Conservation (phyloP, 1,284 basidiomycete genomes). For the Phlebopus sp. region DNA sequence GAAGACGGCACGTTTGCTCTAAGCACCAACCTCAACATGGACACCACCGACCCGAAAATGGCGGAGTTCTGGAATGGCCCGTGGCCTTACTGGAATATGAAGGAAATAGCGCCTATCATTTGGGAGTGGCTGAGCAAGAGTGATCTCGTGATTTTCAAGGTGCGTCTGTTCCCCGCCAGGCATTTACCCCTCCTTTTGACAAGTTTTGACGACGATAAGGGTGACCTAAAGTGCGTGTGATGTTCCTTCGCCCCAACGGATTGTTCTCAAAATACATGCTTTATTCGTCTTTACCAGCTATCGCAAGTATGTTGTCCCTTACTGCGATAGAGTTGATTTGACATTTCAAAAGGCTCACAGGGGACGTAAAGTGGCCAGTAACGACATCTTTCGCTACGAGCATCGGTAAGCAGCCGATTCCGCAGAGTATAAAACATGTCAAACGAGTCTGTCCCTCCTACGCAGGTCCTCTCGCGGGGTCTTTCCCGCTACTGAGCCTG, state of each 20-base stretch:
- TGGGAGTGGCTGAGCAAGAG: slow-evolving; percentile 61
- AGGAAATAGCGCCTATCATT: slow-evolving; percentile 56
- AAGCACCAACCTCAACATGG: slow-evolving; percentile 51
- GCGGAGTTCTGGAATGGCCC: slow-evolving; percentile 86
- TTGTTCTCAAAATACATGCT: slow-evolving; percentile 3
- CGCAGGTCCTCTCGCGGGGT: slow-evolving; percentile 73
- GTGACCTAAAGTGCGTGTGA: slow-evolving; percentile 78
- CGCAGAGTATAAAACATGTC: slow-evolving; percentile 5
- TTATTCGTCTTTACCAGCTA: slow-evolving; percentile 48
- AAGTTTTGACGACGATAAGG: slow-evolving; percentile 40
- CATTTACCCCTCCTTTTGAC: background rate
- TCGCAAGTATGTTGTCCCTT: slow-evolving; percentile 60
- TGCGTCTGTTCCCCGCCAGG: slow-evolving; percentile 24
- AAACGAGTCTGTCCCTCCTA: background rate
- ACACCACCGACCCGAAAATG: slow-evolving; percentile 15
- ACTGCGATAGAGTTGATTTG: slow-evolving; percentile 29
- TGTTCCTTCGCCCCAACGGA: background rate
- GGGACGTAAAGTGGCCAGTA: slow-evolving; percentile 86
- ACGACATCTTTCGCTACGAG: slow-evolving; percentile 79
- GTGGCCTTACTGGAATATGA: slow-evolving; percentile 81
- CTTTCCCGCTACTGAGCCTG: slow-evolving; percentile 80
- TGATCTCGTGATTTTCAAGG: slow-evolving; percentile 90
- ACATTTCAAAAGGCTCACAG: slow-evolving; percentile 65
- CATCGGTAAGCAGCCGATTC: slow-evolving; percentile 58
- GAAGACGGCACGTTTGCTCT: slow-evolving; percentile 63